These are phyloP conservation scores for Exophiala alcalophila DNA, from an alignment of 2,329 filamentous ascomycete species.

Conservation along the genomic window DNA sequence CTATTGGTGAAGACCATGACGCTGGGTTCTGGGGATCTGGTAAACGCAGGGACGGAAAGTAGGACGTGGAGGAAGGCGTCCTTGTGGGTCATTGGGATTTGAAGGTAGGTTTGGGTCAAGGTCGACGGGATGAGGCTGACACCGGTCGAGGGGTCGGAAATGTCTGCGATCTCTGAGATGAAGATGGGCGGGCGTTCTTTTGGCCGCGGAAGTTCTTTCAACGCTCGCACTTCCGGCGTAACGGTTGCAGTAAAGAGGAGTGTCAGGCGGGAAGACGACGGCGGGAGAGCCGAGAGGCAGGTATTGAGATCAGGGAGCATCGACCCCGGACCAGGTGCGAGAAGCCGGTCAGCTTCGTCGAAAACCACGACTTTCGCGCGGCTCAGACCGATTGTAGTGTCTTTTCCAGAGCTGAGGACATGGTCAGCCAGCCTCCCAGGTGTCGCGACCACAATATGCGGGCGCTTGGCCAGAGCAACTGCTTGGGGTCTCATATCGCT, in stretches of 20 bases:
- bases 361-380: slow-evolving; percentile 83
- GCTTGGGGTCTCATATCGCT: slow-evolving; percentile 91
- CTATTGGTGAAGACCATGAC: slow-evolving; percentile 94
- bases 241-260: slow-evolving; percentile 95
- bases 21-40: slow-evolving; percentile 52
- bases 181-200: slow-evolving; percentile 74
- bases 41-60: slow-evolving; percentile 44
- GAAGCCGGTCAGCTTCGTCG: slow-evolving; percentile 89
- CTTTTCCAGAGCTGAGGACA: slow-evolving; percentile 83
- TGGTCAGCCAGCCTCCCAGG: slow-evolving; percentile 92
- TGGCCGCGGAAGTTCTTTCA: slow-evolving; percentile 72
- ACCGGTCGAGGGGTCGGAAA: slow-evolving; percentile 65
- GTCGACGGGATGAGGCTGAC: slow-evolving; percentile 70
- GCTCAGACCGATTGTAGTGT: slow-evolving; percentile 78
- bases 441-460: slow-evolving; percentile 91
- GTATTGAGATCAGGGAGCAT: slow-evolving; percentile 95
- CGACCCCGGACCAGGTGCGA: slow-evolving; percentile 70
- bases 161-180: slow-evolving; percentile 84
- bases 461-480: slow-evolving; percentile 73
- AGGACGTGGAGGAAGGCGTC: slow-evolving; percentile 93
- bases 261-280: slow-evolving; percentile 77
- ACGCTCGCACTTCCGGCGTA: slow-evolving; percentile 81
- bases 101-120: slow-evolving; percentile 78
- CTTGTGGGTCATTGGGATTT: slow-evolving; percentile 85
- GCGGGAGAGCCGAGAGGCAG: slow-evolving; percentile 77